phyloP scores from a whole-genome alignment of 2,329 filamentous ascomycete species.

The Cercospora brassicicola region DNA sequence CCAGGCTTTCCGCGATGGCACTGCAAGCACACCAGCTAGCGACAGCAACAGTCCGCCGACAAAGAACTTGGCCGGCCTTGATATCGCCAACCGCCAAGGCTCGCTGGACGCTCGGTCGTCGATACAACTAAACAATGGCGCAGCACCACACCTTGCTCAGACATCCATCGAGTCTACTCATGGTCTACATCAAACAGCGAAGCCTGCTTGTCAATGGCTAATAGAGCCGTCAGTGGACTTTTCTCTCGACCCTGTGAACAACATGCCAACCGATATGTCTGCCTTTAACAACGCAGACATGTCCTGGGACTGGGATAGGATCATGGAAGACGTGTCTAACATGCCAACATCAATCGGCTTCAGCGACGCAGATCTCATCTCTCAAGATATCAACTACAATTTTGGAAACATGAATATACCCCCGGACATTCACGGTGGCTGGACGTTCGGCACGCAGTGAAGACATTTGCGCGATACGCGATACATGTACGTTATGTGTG shows the following conservation, averaged over 20 bases:
- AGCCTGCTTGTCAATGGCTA: neutral
- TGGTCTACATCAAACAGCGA: neutral
- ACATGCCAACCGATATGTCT: neutral
- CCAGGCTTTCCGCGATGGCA: conserved; percentile 30
- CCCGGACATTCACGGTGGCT: neutral
- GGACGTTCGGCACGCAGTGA: neutral
- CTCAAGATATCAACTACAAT: neutral
- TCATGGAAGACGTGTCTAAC: conserved; percentile 28
- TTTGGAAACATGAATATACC: neutral
- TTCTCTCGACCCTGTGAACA: neutral
- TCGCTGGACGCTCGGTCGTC: neutral
- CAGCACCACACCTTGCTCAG: neutral
- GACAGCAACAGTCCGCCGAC: neutral
- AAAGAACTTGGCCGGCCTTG: neutral
- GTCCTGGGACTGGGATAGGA: conserved; percentile 32
- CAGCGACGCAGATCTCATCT: neutral
- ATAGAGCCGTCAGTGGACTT: neutral
- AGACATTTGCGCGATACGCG: neutral
- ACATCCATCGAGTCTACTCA: neutral
- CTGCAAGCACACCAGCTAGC: neutral
- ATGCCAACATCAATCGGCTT: conserved; percentile 5
- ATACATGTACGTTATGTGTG: neutral
- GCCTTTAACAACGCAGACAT: conserved; percentile 14
- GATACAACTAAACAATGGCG: neutral
- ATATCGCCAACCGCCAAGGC: neutral